Conservation (phyloP, 495 filamentous ascomycete genomes). For the Aspergillus carlsbadensis region DNA sequence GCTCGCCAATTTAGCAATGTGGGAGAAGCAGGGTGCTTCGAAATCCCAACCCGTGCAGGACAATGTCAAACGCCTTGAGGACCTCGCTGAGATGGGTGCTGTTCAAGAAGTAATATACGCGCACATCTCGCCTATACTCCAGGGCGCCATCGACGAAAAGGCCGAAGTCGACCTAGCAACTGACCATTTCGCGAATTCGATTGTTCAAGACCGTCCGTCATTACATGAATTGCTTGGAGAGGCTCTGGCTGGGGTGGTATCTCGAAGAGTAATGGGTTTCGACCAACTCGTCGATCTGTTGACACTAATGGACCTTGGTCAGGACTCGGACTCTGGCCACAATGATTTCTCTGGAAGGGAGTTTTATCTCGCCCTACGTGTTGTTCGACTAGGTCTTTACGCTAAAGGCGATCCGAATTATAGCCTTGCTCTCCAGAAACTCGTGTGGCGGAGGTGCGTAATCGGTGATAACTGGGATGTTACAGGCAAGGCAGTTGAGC, state of each 20-base stretch:
- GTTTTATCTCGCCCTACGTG: conserved; percentile 71
- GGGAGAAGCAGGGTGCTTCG: conserved; percentile 29
- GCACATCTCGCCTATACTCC: conserved; percentile 54
- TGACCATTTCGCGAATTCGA: conserved; percentile 58
- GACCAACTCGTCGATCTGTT: conserved; percentile 77
- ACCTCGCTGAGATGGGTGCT: conserved; percentile 60
- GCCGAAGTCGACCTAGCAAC: conserved; percentile 74
- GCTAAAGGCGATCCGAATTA: conserved; percentile 48
- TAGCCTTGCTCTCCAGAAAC: conserved; percentile 55
- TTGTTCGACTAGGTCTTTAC: conserved; percentile 56
- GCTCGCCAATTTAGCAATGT: conserved; percentile 67
- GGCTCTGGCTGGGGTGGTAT: conserved; percentile 62
- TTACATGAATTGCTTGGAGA: conserved; percentile 63
- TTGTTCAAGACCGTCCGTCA: conserved; percentile 59
- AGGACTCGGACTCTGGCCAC: conserved; percentile 32
- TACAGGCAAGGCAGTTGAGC: conserved; percentile 37
- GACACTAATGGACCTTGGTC: conserved; percentile 60
- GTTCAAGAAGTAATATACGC: conserved; percentile 75
- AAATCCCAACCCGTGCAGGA: conserved; percentile 26
- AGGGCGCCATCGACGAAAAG: conserved; percentile 70
- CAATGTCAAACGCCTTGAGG: conserved; percentile 50
- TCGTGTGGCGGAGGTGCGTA: conserved; percentile 83
- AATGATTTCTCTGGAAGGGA: conserved; percentile 45
- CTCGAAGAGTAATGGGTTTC: conserved; percentile 63
- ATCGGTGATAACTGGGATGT: conserved; percentile 74